Base-by-base conservation (phyloP, 148 eudicot species). In the Rhododendron mucronatum region DNA sequence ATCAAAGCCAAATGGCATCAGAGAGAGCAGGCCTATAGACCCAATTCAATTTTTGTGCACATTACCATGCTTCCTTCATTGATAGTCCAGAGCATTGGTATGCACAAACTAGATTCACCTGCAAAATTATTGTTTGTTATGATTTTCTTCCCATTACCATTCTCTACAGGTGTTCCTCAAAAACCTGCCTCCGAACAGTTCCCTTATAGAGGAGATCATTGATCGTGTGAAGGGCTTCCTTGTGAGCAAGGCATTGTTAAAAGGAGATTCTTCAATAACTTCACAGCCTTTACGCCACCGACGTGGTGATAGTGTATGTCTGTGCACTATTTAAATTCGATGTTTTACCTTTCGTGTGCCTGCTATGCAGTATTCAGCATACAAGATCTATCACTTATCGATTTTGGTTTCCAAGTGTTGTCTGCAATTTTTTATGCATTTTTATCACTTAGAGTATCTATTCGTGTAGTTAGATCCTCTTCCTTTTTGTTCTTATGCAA, bases 101-200 rank as follows among this genome's bases (percentile, higher is more conserved):
- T 33, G 35, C 35, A 33, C 20, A 83, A 45, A 41, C 69, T 69
- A 51, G 33, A 11, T 67, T 67, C 33, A 67, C 33, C 35, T 67
- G 59, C 41, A 45, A 83, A 67, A 41, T 83, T 67, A 51, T 10
- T 35, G 23, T 30, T 84, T 37, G 15, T 37, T 23, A 53, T 1
- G 11, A 74, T 39, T 74, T 14, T 74, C 76, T 35, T 71, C 8
- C 76, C 20, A 71, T 71, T 39, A 37, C 67, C 45, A 85, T n/a
- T 78, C n/a, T 85, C 57, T 18, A 85, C 94, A 97, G 99, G 98
- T 95, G 78, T 84, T 93, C 88, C 92, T 97, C 28, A 97, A 97
- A 90, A 95, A 94, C 89, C 90, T 97, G 74, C 99, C 99, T 71
- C 99, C 99, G 83, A 97, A 89, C 86, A 97, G 95, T 86, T 90